phyloP scores from a whole-genome alignment of 2,329 filamentous ascomycete species.

The Biscogniauxia sp. region DNA sequence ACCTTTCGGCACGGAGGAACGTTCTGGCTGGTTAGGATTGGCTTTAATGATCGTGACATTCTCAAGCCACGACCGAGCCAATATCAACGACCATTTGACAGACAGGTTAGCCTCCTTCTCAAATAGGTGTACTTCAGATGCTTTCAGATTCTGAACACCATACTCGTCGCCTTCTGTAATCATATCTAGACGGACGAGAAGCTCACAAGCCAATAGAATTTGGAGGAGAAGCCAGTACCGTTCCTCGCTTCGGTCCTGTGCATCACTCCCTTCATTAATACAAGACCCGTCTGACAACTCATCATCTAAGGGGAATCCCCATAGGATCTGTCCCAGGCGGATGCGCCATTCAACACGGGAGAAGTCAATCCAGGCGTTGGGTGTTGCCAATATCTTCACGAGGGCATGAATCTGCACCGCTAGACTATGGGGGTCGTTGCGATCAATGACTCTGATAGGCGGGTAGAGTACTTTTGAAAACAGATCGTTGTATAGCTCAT shows the following conservation, averaged over 20 bases:
- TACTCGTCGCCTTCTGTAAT: constrained; percentile 60
- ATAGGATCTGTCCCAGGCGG: constrained; percentile 68
- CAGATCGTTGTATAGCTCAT: constrained; percentile 61
- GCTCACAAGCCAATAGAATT: constrained; percentile 62
- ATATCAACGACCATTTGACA: constrained; percentile 66
- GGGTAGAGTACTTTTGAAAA: constrained; percentile 60
- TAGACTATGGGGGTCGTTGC: constrained; percentile 59
- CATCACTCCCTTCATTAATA: constrained; percentile 46
- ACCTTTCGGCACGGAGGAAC: constrained; percentile 34
- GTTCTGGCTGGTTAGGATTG: constrained; percentile 34
- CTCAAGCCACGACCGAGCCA: constrained; percentile 66
- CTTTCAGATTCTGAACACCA: constrained; percentile 49
- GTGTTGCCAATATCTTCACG: constrained; percentile 61
- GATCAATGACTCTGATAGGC: constrained; percentile 54
- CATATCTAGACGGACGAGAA: constrained; percentile 62
- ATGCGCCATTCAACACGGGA: constrained; percentile 74
- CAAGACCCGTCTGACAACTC: constrained; percentile 52
- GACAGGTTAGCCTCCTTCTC: constrained; percentile 59
- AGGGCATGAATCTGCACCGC: constrained; percentile 69
- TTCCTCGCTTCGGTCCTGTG: constrained; percentile 56
- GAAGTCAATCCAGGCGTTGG: constrained; percentile 73
- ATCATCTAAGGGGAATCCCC: constrained; percentile 55
- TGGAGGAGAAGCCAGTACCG: constrained; percentile 67
- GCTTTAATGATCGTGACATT: constrained; percentile 59
- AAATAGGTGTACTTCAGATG: constrained; percentile 58